Base-by-base conservation (phyloP, 768 basidiomycete species). In the Lactarius akahatsu region DNA sequence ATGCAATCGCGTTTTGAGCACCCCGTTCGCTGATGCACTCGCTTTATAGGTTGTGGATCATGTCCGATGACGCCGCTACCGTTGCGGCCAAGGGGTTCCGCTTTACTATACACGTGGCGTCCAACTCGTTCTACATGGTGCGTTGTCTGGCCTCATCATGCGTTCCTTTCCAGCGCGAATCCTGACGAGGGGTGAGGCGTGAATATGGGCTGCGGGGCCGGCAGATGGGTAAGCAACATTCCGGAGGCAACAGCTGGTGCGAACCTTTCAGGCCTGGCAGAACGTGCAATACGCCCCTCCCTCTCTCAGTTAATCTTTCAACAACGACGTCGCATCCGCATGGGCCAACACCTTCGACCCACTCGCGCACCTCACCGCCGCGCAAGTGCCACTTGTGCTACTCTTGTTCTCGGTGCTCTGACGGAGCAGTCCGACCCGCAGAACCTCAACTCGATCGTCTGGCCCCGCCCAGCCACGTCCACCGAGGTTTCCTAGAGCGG, bases 401-500 rank as follows among this genome's bases (percentile, higher is more conserved):
- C 3, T 30, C 30, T 30, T 30, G 30, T 30, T 0, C 80, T 91
- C 10, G 91, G 92, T 86, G 1, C 78, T 92, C 3, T 92, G 89
- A 82, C 86, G 0, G 90, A 92, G 72, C 90, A 91, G 73, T 83
- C 88, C 0, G 82, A 82, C 7, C 82, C 87, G n/a, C 77, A 80
- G 63, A 92, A 88, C 71, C 75, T 92, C 32, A 89, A 92, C 70
- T 72, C 83, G 1, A 86, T 85, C 59, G 79, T 82, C 1, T 92
- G 91, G 90, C 91, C 89, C 16, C 81, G 88, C 59, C 86, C 87
- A 20, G 87, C 86, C 1, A 82, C 85, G 0, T 84, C 85, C 15
- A 89, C 89, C 0, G 91, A 92, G 78, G 72, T 91, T 16, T 91
- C 90, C 74, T 92, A 90, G 90, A 85, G 83, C 2, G 89, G 89